A percentile compares a stretch with the other conserved stretches of the same genome.
These are phyloP conservation scores for Spiraea crenata DNA, from an alignment of 331 rosid species.

Conservation along the genomic window DNA sequence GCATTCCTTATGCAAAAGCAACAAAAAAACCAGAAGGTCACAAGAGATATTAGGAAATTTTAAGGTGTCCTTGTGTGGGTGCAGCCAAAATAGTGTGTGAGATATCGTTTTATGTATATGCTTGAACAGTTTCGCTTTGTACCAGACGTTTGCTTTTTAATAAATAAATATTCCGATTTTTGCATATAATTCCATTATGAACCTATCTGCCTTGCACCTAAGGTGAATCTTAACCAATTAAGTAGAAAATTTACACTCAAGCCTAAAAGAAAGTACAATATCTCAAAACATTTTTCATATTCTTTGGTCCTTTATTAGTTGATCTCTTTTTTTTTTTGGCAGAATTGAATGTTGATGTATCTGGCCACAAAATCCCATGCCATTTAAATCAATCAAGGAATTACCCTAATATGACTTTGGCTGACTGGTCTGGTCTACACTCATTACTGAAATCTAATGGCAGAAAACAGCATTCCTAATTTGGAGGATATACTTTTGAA, in stretches of 20 bases:
- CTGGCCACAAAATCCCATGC: background rate
- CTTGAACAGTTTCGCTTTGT: background rate
- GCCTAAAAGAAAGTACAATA: background rate
- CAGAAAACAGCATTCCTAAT: constrained; percentile 3
- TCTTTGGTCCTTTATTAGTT: background rate
- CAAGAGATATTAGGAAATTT: constrained; percentile 22
- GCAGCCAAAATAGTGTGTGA: background rate
- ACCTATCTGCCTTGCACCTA: background rate
- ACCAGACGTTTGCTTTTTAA: no score
- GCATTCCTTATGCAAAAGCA: constrained; percentile 30
- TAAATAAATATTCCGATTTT: background rate
- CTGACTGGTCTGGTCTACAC: background rate
- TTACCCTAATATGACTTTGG: background rate
- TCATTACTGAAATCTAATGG: background rate
- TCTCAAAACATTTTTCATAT: constrained; percentile 8
- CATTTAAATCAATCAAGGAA: background rate
- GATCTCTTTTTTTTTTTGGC: background rate
- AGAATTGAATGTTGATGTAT: no score
- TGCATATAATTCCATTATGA: background rate
- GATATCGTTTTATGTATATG: background rate
- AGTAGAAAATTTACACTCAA: background rate
- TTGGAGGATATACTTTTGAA: constrained; percentile 4
- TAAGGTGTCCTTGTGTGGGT: constrained; percentile 6
- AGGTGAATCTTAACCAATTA: no score
- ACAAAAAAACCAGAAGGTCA: constrained; percentile 31